Percentiles rank a stretch among this genome's conserved stretches.
phyloP scores from a whole-genome alignment of 306 rosid species.

The Cucurbita ficifolia region DNA sequence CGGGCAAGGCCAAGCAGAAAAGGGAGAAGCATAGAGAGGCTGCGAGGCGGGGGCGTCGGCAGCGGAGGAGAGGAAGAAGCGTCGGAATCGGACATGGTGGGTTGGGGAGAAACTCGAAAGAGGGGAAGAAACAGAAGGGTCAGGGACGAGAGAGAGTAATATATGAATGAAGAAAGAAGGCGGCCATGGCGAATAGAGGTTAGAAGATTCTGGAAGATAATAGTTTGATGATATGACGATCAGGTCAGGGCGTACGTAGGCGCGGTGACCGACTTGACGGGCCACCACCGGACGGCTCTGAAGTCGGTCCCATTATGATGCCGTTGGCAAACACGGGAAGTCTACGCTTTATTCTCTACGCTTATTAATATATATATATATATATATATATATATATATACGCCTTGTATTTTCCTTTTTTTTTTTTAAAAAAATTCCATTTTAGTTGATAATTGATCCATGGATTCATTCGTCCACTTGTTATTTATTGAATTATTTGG shows the following conservation, averaged over 20 bases:
- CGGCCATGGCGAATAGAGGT: not conserved
- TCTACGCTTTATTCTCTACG: not conserved
- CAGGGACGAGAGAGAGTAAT: not conserved
- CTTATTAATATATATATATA: not conserved
- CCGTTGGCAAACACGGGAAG: not conserved
- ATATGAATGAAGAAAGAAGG: not conserved
- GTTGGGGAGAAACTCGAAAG: not conserved
- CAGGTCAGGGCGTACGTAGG: not conserved
- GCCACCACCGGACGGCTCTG: not conserved
- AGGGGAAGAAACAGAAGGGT: not conserved
- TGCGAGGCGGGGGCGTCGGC: not conserved
- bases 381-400: not conserved
- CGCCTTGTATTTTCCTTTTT: not conserved
- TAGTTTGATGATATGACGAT: not conserved
- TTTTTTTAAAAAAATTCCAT: too few species aligned
- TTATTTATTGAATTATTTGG: not conserved
- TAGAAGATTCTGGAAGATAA: not conserved
- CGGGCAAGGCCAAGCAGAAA: not conserved
- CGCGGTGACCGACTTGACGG: not conserved
- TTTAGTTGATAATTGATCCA: not conserved
- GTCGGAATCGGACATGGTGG: not conserved
- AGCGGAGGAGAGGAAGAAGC: not conserved
- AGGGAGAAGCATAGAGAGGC: not conserved
- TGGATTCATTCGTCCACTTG: not conserved
- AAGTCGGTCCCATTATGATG: not conserved